These are phyloP conservation scores for Venturia effusa DNA, from an alignment of 2,329 filamentous ascomycete genomes.

Conservation along the genomic window DNA sequence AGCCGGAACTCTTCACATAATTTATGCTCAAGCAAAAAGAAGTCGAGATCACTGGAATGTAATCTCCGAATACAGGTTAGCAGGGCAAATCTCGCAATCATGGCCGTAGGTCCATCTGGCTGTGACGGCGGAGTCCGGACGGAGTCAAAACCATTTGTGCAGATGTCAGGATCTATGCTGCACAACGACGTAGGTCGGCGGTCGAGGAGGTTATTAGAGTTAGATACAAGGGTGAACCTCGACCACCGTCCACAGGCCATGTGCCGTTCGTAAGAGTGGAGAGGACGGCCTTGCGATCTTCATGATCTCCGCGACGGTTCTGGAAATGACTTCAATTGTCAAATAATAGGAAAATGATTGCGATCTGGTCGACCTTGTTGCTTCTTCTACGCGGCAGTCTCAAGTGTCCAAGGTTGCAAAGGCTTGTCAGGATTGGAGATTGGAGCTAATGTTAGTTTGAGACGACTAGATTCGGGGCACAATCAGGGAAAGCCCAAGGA, in stretches of 20 bases:
- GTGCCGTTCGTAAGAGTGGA: neutral
- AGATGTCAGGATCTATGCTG: neutral
- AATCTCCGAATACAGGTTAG: neutral
- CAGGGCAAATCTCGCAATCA: neutral
- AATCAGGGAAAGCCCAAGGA: neutral
- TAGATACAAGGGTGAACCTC: neutral
- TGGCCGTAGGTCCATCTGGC: neutral
- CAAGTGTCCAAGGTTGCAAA: neutral
- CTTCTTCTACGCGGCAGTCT: neutral
- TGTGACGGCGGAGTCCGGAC: neutral
- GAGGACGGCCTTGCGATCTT: neutral
- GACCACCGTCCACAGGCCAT: neutral
- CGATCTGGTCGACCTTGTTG: neutral
- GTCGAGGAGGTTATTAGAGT: neutral
- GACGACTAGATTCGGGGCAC: neutral
- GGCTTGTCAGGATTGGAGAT: too few species aligned
- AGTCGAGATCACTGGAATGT: neutral
- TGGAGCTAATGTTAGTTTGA: neutral
- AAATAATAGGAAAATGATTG: neutral
- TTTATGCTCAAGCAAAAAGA: neutral
- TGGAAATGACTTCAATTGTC: neutral
- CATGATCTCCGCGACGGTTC: neutral
- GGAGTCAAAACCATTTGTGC: neutral
- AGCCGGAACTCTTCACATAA: neutral
- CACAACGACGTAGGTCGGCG: neutral